These are phyloP conservation scores for Dioscorea alata DNA, from an alignment of 106 monocot species.

Conservation along the genomic window DNA sequence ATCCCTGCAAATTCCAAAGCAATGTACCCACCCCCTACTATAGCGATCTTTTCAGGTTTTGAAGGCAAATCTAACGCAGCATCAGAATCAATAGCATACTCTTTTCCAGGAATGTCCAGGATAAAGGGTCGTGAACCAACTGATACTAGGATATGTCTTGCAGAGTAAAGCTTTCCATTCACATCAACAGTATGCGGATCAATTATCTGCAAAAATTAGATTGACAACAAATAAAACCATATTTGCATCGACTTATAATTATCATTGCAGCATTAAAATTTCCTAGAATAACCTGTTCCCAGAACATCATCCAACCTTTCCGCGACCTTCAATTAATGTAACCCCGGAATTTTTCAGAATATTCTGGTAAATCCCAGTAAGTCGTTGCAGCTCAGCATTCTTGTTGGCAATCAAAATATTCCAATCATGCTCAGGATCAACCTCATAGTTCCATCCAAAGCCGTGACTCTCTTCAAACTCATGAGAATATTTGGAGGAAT, in stretches of 20 bases:
- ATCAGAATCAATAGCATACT: slow-evolving; percentile 93
- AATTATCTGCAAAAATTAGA: slow-evolving; percentile 52
- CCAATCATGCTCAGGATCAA: slow-evolving; percentile 97
- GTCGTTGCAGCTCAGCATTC: slow-evolving; percentile 90
- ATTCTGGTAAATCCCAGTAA: slow-evolving; percentile 89
- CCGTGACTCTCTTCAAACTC: slow-evolving; percentile 96
- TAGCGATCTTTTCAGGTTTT: slow-evolving; percentile 93
- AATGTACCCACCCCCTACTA: slow-evolving; percentile 96
- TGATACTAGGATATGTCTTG: slow-evolving; percentile 85
- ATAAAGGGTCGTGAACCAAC: slow-evolving; percentile 84
- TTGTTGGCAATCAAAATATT: slow-evolving; percentile 90
- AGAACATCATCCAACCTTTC: slow-evolving; percentile 60
- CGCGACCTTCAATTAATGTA: slow-evolving; percentile 90
- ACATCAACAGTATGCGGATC: slow-evolving; percentile 90
- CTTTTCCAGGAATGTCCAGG: slow-evolving; percentile 90
- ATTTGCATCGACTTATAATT: background rate
- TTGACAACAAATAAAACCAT: background rate
- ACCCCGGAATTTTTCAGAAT: slow-evolving; percentile 80
- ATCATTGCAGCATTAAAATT: background rate
- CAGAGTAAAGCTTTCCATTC: slow-evolving; percentile 83
- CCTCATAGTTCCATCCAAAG: slow-evolving; percentile 94
- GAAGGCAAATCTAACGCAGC: slow-evolving; percentile 79
- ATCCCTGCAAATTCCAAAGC: slow-evolving; percentile 98
- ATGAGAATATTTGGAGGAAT: slow-evolving; percentile 88
- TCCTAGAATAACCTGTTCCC: slow-evolving; percentile 4